Percentiles rank a stretch among this genome's conserved stretches.
Conservation (phyloP, 768 basidiomycete genomes). For the Mycena crocata region DNA sequence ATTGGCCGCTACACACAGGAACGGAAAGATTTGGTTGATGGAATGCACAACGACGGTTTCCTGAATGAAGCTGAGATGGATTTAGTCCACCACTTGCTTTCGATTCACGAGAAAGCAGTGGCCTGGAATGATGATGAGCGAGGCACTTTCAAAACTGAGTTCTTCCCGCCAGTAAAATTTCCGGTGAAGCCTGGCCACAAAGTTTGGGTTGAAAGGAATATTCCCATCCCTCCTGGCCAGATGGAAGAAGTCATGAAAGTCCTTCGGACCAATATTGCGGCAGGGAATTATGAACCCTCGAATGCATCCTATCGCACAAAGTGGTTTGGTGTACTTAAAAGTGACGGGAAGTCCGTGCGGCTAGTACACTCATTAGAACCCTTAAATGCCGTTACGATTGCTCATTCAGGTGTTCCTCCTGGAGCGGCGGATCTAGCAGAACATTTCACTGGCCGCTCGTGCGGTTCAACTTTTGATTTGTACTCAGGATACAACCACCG, state of each 20-base stretch:
- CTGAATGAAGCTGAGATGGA: not conserved
- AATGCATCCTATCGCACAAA: not conserved
- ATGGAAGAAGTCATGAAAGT: conserved; percentile 5
- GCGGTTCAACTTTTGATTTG: too few species aligned
- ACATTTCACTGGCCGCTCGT: conserved; percentile 19
- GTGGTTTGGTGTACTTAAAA: conserved; percentile 30
- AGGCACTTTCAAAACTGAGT: conserved; percentile 10
- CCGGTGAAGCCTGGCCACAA: not conserved
- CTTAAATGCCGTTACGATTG: conserved; percentile 39
- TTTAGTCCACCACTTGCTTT: not conserved
- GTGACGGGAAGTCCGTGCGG: conserved; percentile 29
- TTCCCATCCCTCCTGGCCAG: conserved; percentile 37
- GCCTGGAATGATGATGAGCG: conserved; percentile 34
- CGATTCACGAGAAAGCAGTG: conserved; percentile 23
- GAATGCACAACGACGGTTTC: not conserved
- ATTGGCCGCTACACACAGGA: not conserved
- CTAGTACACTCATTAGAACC: conserved; percentile 34
- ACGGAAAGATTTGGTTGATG: not conserved
- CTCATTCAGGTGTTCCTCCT: conserved; percentile 33
- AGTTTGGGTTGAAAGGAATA: conserved; percentile 23
- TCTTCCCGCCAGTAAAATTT: not conserved
- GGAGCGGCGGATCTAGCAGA: conserved; percentile 22
- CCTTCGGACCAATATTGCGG: not conserved
- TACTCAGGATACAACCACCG: conserved; percentile 43
- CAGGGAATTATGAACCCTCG: conserved; percentile 10